These are phyloP conservation scores for Sclerotiophoma versabilis DNA, from an alignment of 2,329 filamentous ascomycete species.

Conservation along the genomic window DNA sequence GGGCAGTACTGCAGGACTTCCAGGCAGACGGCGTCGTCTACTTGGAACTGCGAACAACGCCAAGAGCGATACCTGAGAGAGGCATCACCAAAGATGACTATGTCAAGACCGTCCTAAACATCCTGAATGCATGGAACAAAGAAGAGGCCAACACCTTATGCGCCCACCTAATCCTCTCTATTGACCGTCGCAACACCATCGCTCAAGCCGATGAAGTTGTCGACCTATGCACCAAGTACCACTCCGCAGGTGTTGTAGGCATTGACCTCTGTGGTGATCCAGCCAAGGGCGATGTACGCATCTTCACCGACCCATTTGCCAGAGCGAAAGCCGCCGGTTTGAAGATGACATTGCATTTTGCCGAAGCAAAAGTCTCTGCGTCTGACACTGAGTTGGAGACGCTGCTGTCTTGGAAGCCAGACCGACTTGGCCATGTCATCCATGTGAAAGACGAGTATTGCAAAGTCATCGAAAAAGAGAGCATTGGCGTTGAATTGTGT, in stretches of 20 bases:
- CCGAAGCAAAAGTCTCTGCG: slow-evolving; percentile 68
- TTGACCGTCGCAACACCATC: slow-evolving; percentile 71
- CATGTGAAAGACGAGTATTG: slow-evolving; percentile 70
- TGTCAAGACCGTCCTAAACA: slow-evolving; percentile 68
- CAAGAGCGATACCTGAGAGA: slow-evolving; percentile 65
- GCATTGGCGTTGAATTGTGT: slow-evolving; percentile 76
- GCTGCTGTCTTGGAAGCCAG: slow-evolving; percentile 70
- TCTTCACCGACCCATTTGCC: slow-evolving; percentile 67
- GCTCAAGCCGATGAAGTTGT: slow-evolving; percentile 69
- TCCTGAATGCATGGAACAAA: slow-evolving; percentile 63
- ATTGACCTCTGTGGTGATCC: slow-evolving; percentile 84
- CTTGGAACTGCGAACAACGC: slow-evolving; percentile 81
- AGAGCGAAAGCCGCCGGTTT: slow-evolving; percentile 64
- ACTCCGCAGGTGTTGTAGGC: slow-evolving; percentile 67
- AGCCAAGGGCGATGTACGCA: slow-evolving; percentile 64
- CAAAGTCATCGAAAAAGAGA: slow-evolving; percentile 60
- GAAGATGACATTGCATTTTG: slow-evolving; percentile 78
- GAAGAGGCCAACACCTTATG: slow-evolving; percentile 56
- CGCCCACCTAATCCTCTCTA: slow-evolving; percentile 73
- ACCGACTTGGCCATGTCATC: slow-evolving; percentile 80
- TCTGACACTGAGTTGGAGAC: slow-evolving; percentile 67
- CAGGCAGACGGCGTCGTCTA: slow-evolving; percentile 75
- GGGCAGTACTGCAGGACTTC: slow-evolving; percentile 66
- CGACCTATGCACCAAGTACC: slow-evolving; percentile 66
- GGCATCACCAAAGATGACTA: slow-evolving; percentile 69